Evolutionary conservation across 305 asterid species (phyloP), one percentile per base, ranked within the genome.

Genomic region (Solanum aculeatissimum): DNA sequence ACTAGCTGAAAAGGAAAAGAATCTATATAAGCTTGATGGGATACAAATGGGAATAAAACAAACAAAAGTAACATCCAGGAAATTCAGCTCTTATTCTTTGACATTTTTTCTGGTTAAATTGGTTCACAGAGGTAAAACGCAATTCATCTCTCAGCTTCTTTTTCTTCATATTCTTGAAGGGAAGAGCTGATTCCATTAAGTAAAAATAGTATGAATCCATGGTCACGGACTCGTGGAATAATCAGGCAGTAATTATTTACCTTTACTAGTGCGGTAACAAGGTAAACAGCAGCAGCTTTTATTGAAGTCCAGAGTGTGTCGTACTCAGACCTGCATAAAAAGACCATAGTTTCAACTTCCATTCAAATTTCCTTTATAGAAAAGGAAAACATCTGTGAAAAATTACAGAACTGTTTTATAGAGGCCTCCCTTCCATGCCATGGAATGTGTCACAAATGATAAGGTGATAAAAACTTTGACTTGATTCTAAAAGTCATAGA

Each of bases 221-320:
- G 38, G 19, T 51, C 82, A 51, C 23, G 32, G 68, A 60, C 68
- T 60, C 23, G 23, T 18, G 43, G 47, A 45, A 77, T 18, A 51
- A 77, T 51, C 51, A 18, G 38, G 77, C 29, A 69, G 51, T 38
- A 38, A 71, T 16, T 25, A 85, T 92, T 68, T 63, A 96, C 99
- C 99, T 97, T 97, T 49, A 95, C 93, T 82, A 97, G 80, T 69
- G 99, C 93, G 2, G 99, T 95, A 40, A 89, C 90, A 63, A 94
- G 98, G 88, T 97, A 95, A 85, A 95, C 99, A 81, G 90, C 92
- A 45, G 97, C 98, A 58, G 99, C 72, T 90, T 90, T 95, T 86
- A 93, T 87, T 12, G 98, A 97, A 85, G 99, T 97, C 74, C 99
- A 98, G 43, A 97, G 91, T 0, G 99, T 97, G 89, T 95, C 99